Conservation (phyloP, 768 basidiomycete species). For the Lactifluus subvellereus region DNA sequence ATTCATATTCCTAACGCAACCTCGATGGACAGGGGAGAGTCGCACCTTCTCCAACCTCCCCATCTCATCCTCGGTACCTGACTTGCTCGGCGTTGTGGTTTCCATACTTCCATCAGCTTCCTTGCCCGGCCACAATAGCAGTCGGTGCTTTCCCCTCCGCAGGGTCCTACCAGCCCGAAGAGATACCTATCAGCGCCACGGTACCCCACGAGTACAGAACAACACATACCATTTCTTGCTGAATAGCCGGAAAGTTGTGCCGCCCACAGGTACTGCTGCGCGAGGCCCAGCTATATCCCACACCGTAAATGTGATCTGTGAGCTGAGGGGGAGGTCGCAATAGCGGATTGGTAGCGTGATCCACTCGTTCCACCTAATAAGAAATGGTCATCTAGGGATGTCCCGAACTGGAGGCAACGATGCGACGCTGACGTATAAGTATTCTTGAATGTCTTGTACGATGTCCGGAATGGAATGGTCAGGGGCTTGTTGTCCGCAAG, state of each 20-base stretch:
- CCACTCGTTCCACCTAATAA: slow-evolving; percentile 88
- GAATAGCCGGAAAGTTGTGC: slow-evolving; percentile 85
- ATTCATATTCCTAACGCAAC: background rate
- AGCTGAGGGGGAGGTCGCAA: slow-evolving; percentile 83
- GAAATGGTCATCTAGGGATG: background rate
- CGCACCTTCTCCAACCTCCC: slow-evolving; percentile 86
- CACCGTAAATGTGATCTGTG: slow-evolving; percentile 89
- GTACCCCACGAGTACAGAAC: background rate
- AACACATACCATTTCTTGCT: slow-evolving; percentile 79
- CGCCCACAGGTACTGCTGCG: slow-evolving; percentile 77
- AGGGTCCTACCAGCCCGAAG: slow-evolving; percentile 56
- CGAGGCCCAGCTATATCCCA: slow-evolving; percentile 92
- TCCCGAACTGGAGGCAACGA: background rate
- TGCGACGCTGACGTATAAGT: slow-evolving; percentile 55
- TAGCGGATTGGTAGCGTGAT: slow-evolving; percentile 88
- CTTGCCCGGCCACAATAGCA: slow-evolving; percentile 74
- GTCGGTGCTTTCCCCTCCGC: slow-evolving; percentile 84
- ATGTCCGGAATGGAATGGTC: slow-evolving; percentile 86
- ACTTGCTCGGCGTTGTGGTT: slow-evolving; percentile 82
- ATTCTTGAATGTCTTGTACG: slow-evolving; percentile 88
- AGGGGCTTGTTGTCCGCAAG: slow-evolving; percentile 90
- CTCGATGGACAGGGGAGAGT: background rate
- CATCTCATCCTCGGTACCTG: slow-evolving; percentile 83
- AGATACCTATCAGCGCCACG: background rate
- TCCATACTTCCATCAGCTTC: slow-evolving; percentile 85